phyloP scores from a whole-genome alignment of 2,329 filamentous ascomycete species.

The Dothiorella sarmentorum region DNA sequence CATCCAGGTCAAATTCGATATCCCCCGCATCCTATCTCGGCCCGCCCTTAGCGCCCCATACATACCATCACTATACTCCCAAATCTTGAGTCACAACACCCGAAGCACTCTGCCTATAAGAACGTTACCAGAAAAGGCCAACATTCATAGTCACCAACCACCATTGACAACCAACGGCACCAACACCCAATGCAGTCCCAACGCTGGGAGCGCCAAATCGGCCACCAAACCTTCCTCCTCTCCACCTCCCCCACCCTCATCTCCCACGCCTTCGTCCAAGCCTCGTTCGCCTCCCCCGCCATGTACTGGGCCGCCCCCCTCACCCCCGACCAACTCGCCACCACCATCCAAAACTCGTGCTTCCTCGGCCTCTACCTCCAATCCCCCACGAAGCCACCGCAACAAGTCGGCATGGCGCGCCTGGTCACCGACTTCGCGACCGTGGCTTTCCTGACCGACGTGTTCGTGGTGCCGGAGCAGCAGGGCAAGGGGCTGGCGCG shows the following conservation, averaged over 20 bases:
- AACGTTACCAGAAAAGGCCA: no score
- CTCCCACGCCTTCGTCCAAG: conserved; percentile 30
- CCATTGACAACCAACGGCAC: background rate
- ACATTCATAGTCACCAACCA: background rate
- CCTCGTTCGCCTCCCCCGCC: conserved; percentile 27
- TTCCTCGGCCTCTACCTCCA: conserved; percentile 29
- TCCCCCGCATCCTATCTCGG: no score
- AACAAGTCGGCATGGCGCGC: conserved; percentile 58
- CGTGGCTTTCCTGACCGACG: conserved; percentile 67
- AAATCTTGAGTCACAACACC: no score
- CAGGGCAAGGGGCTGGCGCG: conserved; percentile 61
- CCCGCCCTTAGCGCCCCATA: no score
- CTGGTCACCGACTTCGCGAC: conserved; percentile 68
- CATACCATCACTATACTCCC: background rate
- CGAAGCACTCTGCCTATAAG: no score
- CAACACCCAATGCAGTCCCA: background rate
- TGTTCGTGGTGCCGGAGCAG: conserved; percentile 60
- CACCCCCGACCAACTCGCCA: conserved; percentile 21
- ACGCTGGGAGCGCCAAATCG: background rate
- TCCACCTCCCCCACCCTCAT: conserved; percentile 27
- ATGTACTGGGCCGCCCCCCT: conserved; percentile 34
- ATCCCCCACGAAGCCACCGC: background rate
- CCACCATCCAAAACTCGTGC: conserved; percentile 33
- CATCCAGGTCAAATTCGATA: no score
- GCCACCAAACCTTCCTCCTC: conserved; percentile 26